These are phyloP conservation scores for Wickerhamiella nectarea DNA, from an alignment of 805 yeast species.

Conservation along the genomic window DNA sequence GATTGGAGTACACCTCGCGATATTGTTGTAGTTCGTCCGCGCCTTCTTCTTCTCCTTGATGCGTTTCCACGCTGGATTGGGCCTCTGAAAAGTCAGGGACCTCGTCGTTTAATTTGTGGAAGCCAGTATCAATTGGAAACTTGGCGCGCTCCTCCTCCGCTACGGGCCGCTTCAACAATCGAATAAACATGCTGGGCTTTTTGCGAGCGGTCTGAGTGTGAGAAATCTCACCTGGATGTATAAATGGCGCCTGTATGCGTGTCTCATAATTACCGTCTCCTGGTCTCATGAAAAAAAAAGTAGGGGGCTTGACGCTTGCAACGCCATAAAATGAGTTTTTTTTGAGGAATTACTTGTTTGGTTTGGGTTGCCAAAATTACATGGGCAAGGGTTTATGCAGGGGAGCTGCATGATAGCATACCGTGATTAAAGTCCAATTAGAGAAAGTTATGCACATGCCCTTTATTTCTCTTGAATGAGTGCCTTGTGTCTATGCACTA, in stretches of 20 bases:
- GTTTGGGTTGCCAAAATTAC: too few species aligned
- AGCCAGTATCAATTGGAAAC: conserved; percentile 1
- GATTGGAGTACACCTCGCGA: not conserved
- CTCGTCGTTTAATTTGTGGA: not conserved
- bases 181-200: not conserved
- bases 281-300: not conserved
- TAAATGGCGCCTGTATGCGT: not conserved
- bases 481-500: too few species aligned
- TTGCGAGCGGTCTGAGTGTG: not conserved
- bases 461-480: too few species aligned
- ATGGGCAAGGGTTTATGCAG: too few species aligned
- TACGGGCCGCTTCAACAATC: not conserved
- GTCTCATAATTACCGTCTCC: not conserved
- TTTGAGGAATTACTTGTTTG: too few species aligned
- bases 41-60: not conserved
- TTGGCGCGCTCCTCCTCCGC: not conserved
- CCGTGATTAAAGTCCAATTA: too few species aligned
- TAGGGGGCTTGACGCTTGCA: too few species aligned
- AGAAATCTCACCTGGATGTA: not conserved
- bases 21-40: not conserved
- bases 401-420: too few species aligned
- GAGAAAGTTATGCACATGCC: too few species aligned
- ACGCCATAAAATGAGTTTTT: too few species aligned
- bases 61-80: not conserved
- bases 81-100: not conserved